Base-by-base conservation (phyloP, 805 yeast genomes). In the Ogataea parapolymorpha region DNA sequence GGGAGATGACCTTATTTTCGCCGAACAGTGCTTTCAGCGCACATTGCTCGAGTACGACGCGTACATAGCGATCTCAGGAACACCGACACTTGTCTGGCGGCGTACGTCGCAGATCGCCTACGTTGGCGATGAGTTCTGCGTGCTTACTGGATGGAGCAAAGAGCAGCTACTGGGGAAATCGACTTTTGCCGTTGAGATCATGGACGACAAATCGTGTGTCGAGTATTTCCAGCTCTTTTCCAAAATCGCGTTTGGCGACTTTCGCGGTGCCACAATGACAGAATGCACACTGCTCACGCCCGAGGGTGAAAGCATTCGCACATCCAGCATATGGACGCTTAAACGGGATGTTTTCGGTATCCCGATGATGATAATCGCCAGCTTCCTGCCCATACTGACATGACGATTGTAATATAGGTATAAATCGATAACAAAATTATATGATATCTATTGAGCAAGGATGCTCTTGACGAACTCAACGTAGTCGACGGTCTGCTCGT, bases 361-460 rank as follows among this genome's bases (percentile, higher is more conserved):
- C 39, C 99, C 99, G 12, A 83, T 93, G 88, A 90, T 91, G 95
- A 83, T 93, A 16, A 77, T 91, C 25, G 98, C 96, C 13, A 93
- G 88, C 58, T 91, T 91, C 59, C 68, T 91, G 53, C 98, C 97
- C 0, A 82, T 87, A 20, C 46, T 79, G 35, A 70, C 67, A 4
- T 63, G 44, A 49, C n/a, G 13, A 16, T 24, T 30, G 34, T 30
- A 37, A 32, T 24, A 27, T 33, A 41, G 34, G 14, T 29, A 32
- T 27, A 39, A 33, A 23, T 24, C 15, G 15, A 24, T 12, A 14
- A 25, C 20, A 16, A 24, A 26, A 14, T 15, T n/a, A 25, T 22
- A 23, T 8, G 26, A 26, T 8, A 41, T 35, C 58, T 72, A 90
- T 70, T 90, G 96, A 56, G 95, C 93, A 63, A 90, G 75, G 50